phyloP scores from a whole-genome alignment of 805 yeast genomes.

The Cyberlindnera saturnus region DNA sequence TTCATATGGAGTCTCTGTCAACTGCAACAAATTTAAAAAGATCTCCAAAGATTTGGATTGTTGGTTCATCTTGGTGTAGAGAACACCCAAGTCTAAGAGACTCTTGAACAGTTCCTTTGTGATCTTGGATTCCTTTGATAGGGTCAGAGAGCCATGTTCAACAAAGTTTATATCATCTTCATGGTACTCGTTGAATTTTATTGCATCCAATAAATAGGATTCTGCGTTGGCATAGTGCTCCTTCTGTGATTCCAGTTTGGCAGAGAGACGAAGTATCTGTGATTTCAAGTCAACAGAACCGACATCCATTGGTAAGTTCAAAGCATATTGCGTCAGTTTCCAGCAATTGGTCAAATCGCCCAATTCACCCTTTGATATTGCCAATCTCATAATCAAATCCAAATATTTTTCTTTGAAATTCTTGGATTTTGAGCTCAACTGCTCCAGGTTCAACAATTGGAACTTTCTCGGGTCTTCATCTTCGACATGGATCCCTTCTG shows the following conservation, averaged over 20 bases:
- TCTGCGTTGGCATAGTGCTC: constrained; percentile 23
- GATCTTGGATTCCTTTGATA: constrained; percentile 10
- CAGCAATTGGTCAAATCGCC: constrained; percentile 23
- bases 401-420: constrained; percentile 29
- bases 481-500: constrained; percentile 22
- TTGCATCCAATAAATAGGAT: constrained; percentile 24
- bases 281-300: constrained; percentile 20
- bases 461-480: constrained; percentile 14
- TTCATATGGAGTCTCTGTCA: background rate
- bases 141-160: constrained; percentile 13
- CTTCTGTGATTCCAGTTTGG: constrained; percentile 24
- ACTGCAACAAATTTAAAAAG: constrained; percentile 25
- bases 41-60: constrained; percentile 27
- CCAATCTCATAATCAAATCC: constrained; percentile 35
- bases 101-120: constrained; percentile 19
- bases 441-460: constrained; percentile 18
- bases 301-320: constrained; percentile 26
- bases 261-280: constrained; percentile 30
- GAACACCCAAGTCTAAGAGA: constrained; percentile 21
- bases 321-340: constrained; percentile 23
- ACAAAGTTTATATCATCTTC: constrained; percentile 14
- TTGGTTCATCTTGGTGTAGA: constrained; percentile 16
- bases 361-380: constrained; percentile 26
- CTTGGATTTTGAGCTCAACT: constrained; percentile 21
- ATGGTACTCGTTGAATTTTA: constrained; percentile 21